phyloP scores from a whole-genome alignment of 2,329 filamentous ascomycete genomes.

The Exserohilum rostratum region DNA sequence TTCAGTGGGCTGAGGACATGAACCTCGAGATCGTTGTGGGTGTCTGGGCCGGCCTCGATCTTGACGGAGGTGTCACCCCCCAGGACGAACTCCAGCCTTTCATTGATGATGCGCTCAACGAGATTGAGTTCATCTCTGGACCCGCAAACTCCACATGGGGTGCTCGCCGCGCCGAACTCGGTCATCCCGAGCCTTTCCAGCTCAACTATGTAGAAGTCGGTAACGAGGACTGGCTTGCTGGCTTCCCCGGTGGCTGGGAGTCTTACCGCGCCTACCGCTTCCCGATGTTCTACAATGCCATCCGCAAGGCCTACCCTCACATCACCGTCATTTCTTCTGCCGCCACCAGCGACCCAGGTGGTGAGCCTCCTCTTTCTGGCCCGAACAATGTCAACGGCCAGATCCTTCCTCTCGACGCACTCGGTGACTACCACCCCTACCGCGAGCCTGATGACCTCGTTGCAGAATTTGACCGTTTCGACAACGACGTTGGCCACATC shows the following conservation, averaged over 20 bases:
- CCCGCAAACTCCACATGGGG: constrained; percentile 41
- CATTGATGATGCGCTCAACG: constrained; percentile 48
- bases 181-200: constrained; percentile 46
- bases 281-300: constrained; percentile 41
- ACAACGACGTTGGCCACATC: constrained; percentile 47
- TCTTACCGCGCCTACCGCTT: constrained; percentile 44
- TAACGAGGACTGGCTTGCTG: constrained; percentile 49
- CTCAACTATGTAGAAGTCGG: constrained; percentile 49
- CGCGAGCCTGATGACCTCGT: constrained; percentile 52
- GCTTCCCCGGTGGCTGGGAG: constrained; percentile 34
- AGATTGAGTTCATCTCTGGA: constrained; percentile 46
- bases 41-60: constrained; percentile 53
- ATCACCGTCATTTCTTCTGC: constrained; percentile 46
- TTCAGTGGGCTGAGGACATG: constrained; percentile 56
- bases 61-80: constrained; percentile 49
- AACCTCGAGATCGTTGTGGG: constrained; percentile 51
- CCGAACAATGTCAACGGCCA: constrained; percentile 38
- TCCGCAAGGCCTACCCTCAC: constrained; percentile 43
- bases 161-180: constrained; percentile 43
- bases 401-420: constrained; percentile 24
- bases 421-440: constrained; percentile 53
- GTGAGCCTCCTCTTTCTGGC: constrained; percentile 40
- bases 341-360: constrained; percentile 35
- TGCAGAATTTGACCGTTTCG: constrained; percentile 51
- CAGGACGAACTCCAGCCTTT: constrained; percentile 47